A percentile compares a stretch with the other conserved stretches of the same genome.
phyloP scores from a whole-genome alignment of 2,329 filamentous ascomycete genomes.

The Teratosphaeria gauchensis region DNA sequence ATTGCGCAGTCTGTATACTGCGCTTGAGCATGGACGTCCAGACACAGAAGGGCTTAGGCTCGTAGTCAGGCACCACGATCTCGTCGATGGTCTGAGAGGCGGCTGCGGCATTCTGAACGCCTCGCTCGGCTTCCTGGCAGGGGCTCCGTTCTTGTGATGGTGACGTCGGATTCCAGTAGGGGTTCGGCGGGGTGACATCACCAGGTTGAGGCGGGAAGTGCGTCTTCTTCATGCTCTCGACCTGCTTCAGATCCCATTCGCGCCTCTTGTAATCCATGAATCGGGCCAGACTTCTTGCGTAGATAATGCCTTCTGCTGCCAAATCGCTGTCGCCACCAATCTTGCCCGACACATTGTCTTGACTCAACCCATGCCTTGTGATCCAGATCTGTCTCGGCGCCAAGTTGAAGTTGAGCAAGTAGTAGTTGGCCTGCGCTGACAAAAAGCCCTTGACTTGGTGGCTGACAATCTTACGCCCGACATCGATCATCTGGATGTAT shows the following conservation, averaged over 20 bases:
- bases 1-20: constrained; percentile 75
- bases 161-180: constrained; percentile 54
- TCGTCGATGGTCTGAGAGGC: constrained; percentile 1
- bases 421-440: constrained; percentile 84
- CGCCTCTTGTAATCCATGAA: constrained; percentile 76
- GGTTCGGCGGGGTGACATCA: constrained; percentile 90
- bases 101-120: neutral
- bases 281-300: constrained; percentile 66
- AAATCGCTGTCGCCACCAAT: constrained; percentile 85
- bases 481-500: constrained; percentile 96
- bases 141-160: constrained; percentile 2
- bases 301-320: constrained; percentile 68
- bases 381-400: constrained; percentile 97
- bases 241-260: constrained; percentile 75
- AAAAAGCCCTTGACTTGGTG: constrained; percentile 88
- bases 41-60: constrained; percentile 79
- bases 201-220: constrained; percentile 85
- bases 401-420: constrained; percentile 92
- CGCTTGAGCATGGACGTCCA: constrained; percentile 97
- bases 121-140: neutral
- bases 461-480: constrained; percentile 85
- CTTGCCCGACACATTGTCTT: constrained; percentile 77
- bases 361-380: constrained; percentile 83
- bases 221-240: constrained; percentile 63
- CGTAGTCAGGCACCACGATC: constrained; percentile 34